Evolutionary conservation across 176 grass and related monocot species (phyloP).

Genomic region (Panicum miliaceum): DNA sequence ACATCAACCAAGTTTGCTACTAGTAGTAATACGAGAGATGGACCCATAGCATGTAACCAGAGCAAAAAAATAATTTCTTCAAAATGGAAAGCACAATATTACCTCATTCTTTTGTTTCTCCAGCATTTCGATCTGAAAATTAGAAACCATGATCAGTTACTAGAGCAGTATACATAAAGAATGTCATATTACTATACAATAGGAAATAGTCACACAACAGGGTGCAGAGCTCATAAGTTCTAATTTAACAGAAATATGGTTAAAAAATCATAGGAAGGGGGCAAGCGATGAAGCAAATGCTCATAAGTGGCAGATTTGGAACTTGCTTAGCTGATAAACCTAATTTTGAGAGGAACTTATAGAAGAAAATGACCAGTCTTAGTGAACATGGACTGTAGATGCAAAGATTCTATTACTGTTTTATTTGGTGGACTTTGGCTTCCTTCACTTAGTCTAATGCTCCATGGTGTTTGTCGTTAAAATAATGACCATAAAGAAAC

Average conservation of each 20-base stretch:
- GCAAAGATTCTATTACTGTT: constrained; percentile 2
- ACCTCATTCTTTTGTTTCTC: constrained; percentile 73
- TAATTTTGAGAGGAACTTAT: neutral
- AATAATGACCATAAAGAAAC: neutral
- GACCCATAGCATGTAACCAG: neutral
- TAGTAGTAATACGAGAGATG: neutral
- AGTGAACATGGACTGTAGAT: neutral
- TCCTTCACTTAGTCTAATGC: constrained; percentile 9
- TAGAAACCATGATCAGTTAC: constrained; percentile 28
- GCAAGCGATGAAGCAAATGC: neutral
- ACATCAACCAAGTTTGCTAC: neutral
- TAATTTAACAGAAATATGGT: neutral
- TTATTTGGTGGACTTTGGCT: neutral
- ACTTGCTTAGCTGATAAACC: neutral
- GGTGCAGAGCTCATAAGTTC: neutral
- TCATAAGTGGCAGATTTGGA: neutral
- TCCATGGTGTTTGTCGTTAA: neutral
- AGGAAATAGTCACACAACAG: neutral
- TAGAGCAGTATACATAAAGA: constrained; percentile 14
- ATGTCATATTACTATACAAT: neutral
- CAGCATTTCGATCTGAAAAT: constrained; percentile 60
- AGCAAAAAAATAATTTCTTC: neutral
- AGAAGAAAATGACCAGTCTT: neutral
- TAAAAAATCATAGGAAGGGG: neutral
- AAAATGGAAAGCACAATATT: constrained; percentile 23